Conservation (phyloP, 345 rosid genomes). For the Excoecaria cochinchinensis region DNA sequence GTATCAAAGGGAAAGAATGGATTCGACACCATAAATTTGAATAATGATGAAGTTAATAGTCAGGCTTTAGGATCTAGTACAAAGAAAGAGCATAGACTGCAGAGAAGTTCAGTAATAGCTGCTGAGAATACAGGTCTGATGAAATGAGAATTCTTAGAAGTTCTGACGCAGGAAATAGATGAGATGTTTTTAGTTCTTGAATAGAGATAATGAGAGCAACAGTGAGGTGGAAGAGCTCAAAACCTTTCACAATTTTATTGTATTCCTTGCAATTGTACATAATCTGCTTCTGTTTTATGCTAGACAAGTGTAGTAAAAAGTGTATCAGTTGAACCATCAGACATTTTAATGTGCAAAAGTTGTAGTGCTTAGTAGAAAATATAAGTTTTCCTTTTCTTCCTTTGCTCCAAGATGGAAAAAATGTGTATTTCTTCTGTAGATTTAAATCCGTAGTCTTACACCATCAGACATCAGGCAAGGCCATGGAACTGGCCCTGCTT, state of each 20-base stretch:
- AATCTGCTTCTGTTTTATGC: neutral
- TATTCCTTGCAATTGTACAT: slow-evolving; percentile 7
- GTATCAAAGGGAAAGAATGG: neutral
- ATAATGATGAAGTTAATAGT: neutral
- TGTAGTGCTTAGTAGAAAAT: neutral
- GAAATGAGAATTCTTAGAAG: too few species aligned
- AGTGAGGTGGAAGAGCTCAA: neutral
- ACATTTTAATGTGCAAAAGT: neutral
- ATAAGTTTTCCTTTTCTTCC: neutral
- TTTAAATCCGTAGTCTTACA: too few species aligned
- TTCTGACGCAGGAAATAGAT: neutral
- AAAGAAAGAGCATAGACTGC: too few species aligned
- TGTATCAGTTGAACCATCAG: neutral
- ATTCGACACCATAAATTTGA: neutral
- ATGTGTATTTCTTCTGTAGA: too few species aligned
- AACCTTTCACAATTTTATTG: neutral
- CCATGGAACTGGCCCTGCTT: too few species aligned
- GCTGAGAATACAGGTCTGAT: too few species aligned
- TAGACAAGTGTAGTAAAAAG: neutral
- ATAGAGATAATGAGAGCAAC: neutral
- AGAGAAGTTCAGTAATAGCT: too few species aligned
- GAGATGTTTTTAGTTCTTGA: neutral
- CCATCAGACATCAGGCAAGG: too few species aligned
- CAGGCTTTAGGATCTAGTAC: too few species aligned
- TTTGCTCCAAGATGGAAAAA: too few species aligned